A percentile compares a stretch with the other conserved stretches of the same genome.
Evolutionary conservation across 164 flowering plant species (phyloP).

Genomic region (Aristolochia fimbriata): DNA sequence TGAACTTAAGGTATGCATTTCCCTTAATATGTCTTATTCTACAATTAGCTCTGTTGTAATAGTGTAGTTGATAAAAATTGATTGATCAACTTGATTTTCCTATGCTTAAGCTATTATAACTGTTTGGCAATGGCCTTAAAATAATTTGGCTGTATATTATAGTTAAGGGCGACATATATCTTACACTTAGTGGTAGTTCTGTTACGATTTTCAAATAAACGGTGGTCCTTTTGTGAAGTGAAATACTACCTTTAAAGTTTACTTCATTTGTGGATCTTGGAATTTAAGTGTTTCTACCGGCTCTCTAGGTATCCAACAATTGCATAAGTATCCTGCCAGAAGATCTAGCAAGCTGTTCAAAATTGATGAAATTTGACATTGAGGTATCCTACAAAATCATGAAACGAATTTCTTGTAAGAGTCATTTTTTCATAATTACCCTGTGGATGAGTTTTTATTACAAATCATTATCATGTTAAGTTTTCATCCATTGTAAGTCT

Average conservation of each 20-base stretch:
- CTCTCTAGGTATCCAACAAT: constrained; percentile 82
- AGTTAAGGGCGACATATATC: too few relatives aligned
- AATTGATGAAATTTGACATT: constrained; percentile 65
- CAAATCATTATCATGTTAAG: too few relatives aligned
- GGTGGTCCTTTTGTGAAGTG: background rate
- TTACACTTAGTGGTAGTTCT: too few relatives aligned
- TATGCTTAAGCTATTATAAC: too few relatives aligned
- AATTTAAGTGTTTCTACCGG: constrained; percentile 9
- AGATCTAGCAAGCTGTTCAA: constrained; percentile 59
- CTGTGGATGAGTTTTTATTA: too few relatives aligned
- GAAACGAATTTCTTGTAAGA: background rate
- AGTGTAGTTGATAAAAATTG: too few relatives aligned
- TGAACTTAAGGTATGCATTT: constrained; percentile 67
- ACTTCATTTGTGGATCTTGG: background rate
- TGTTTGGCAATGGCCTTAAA: too few relatives aligned
- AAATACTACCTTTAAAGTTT: background rate
- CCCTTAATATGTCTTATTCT: background rate
- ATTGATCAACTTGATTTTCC: too few relatives aligned
- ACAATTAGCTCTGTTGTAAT: too few relatives aligned
- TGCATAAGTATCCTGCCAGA: constrained; percentile 61
- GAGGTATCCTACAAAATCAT: constrained; percentile 43
- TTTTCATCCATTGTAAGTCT: background rate
- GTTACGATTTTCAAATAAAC: too few relatives aligned
- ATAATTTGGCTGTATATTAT: too few relatives aligned
- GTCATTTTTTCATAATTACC: too few relatives aligned